Evolutionary conservation across 2,329 filamentous ascomycete genomes (phyloP).

Genomic region (Huntiella abstrusa): DNA sequence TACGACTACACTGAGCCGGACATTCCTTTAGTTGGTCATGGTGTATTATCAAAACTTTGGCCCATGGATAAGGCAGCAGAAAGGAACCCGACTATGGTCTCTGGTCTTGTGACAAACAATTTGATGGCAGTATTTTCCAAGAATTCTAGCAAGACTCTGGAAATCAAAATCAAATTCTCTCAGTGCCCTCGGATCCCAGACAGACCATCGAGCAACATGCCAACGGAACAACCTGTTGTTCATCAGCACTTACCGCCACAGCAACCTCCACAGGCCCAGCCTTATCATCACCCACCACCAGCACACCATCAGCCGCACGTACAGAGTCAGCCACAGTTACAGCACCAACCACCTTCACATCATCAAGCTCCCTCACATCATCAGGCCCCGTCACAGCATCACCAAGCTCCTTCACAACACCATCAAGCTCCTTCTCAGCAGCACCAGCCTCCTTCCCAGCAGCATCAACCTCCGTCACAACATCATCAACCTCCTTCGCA

Average conservation of each 20-base stretch:
- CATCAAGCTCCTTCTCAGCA: neutral
- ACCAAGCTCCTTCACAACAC: neutral
- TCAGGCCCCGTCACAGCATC: constrained; percentile 12
- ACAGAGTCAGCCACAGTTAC: neutral
- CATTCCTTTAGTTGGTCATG: constrained; percentile 81
- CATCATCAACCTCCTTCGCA: constrained; percentile 24
- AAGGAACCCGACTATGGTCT: constrained; percentile 44
- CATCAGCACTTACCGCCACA: too few species aligned
- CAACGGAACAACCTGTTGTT: too few species aligned
- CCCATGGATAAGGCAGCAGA: neutral
- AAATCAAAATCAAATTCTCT: constrained; percentile 78
- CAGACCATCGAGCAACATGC: too few species aligned
- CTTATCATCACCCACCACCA: too few species aligned
- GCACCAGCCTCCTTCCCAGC: neutral
- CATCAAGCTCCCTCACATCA: too few species aligned
- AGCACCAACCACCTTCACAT: constrained; percentile 24
- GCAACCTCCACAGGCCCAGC: too few species aligned
- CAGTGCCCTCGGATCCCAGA: constrained; percentile 23
- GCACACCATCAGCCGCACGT: too few species aligned
- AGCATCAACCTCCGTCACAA: neutral
- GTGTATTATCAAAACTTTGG: constrained; percentile 76
- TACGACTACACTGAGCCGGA: constrained; percentile 94
- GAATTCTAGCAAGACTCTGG: constrained; percentile 69
- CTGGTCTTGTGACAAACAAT: constrained; percentile 78
- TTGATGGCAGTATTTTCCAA: constrained; percentile 67